Base-by-base conservation (phyloP, 2,329 filamentous ascomycete genomes). In the Neofusicoccum parvum region DNA sequence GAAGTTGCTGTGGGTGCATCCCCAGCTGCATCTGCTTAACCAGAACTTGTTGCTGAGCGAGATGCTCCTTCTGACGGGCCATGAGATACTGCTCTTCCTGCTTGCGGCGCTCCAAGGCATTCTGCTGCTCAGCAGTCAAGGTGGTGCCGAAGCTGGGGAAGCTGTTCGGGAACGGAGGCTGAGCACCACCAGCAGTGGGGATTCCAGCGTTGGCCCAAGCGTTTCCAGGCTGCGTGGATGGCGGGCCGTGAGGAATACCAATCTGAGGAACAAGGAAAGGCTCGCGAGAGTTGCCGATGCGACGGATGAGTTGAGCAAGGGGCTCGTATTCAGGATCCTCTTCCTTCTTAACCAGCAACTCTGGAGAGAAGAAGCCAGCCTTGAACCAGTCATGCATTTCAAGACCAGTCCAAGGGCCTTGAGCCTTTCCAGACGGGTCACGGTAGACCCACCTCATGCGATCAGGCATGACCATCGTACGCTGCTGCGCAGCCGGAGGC, bases 311-410 rank as follows among this genome's bases (percentile, higher is more conserved):
- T 78, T 98, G 94, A 2, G 94, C 95, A 10, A 99, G 82, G 12
- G 94, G 95, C 77, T 99, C 95, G 72, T 97, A 99, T 58, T 99
- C 94, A 0, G 85, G 83, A 73, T 99, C 95, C 75, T 99, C 95
- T 5, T 94, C 84, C 76, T 97, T 97, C 81, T 96, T 97, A 37
- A 99, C 95, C 49, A 96, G 88, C 20, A 99, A 84, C 72, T 99
- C 94, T 0, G 94, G 90, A 0, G 92, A 96, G 79, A 99, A 99
- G 81, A 98, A 99, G 51, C 94, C 94, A 43, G 94, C 94, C 77
- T 98, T 98, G 80, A 98, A 99, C 95, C 95, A 99, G 72, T 99
- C 96, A 71, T 99, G 96, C 95, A 99, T 99, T 79, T 99, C 95
- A 58, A 99, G 82, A 1, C 95, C 95, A 45, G 93, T 97, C 80